A percentile compares a stretch with the other conserved stretches of the same genome.
Conservation (phyloP, 2,329 filamentous ascomycete genomes). For the Colletotrichum truncatum region DNA sequence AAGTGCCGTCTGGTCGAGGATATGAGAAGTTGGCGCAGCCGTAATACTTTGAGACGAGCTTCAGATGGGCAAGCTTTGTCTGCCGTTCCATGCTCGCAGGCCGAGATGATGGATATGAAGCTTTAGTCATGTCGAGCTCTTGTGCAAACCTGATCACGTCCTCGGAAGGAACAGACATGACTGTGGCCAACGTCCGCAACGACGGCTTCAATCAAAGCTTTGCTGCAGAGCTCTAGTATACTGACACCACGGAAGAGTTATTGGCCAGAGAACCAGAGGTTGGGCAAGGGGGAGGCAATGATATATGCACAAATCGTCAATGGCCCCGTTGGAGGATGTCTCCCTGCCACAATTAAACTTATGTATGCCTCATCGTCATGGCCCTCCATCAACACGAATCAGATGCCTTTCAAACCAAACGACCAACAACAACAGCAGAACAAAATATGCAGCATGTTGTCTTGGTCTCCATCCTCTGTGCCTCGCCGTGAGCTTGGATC, state of each 20-base stretch:
- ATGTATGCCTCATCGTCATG: constrained; percentile 19
- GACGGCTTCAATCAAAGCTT: constrained; percentile 8
- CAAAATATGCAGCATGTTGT: constrained; percentile 32
- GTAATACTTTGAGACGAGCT: constrained; percentile 49
- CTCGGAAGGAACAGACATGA: constrained; percentile 20
- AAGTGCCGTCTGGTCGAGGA: constrained; percentile 40
- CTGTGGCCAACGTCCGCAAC: constrained; percentile 20
- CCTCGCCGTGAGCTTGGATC: constrained; percentile 14
- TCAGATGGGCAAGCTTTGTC: constrained; percentile 47
- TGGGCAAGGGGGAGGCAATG: constrained; percentile 22
- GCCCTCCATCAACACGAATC: constrained; percentile 17
- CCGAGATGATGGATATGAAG: constrained; percentile 22
- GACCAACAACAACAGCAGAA: constrained; percentile 29
- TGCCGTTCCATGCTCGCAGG: constrained; percentile 44
- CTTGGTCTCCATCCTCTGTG: constrained; percentile 22
- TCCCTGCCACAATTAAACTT: constrained; percentile 30
- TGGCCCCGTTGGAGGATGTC: no score
- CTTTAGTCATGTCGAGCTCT: constrained; percentile 6
- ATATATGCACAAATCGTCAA: constrained; percentile 27
- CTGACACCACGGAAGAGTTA: constrained; percentile 3
- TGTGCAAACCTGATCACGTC: constrained; percentile 27
- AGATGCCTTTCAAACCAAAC: constrained; percentile 17
- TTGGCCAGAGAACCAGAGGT: not conserved
- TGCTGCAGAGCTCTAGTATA: not conserved
- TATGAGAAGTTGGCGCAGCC: constrained; percentile 52